phyloP scores from a whole-genome alignment of 1,284 basidiomycete species.

The Ceratobasidium papillatum region DNA sequence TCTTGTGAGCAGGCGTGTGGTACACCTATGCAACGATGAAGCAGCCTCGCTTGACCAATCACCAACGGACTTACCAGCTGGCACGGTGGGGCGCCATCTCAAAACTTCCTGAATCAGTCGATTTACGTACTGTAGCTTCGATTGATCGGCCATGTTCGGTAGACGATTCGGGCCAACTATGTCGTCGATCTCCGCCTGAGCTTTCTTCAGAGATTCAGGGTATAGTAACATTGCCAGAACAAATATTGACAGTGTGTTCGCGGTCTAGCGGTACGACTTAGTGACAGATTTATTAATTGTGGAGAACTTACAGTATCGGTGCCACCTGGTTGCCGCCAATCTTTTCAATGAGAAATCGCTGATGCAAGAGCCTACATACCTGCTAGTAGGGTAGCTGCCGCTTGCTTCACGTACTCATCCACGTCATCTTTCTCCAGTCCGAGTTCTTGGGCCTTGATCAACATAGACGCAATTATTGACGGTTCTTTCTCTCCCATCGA shows the following conservation, averaged over 20 bases:
- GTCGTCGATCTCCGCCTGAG: conserved; percentile 34
- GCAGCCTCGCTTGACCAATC: no score
- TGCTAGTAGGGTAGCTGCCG: background rate
- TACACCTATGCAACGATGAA: background rate
- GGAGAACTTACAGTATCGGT: background rate
- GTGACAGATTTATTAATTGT: no score
- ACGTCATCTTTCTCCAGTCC: background rate
- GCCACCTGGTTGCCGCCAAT: no score
- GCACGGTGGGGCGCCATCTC: conserved; percentile 33
- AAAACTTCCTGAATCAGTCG: conserved; percentile 5
- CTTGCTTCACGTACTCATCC: conserved; percentile 17
- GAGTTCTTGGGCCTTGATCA: background rate
- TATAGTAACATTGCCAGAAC: conserved; percentile 34
- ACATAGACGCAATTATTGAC: background rate
- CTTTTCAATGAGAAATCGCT: no score
- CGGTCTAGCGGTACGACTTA: background rate
- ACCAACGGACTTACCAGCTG: no score
- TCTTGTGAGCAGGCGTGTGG: conserved; percentile 7
- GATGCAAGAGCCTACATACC: no score
- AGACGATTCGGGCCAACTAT: conserved; percentile 11
- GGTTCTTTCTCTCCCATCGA: background rate
- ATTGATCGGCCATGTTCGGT: conserved; percentile 7
- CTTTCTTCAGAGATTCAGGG: conserved; percentile 26
- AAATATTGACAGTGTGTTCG: conserved; percentile 6
- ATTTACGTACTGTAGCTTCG: conserved; percentile 28